Conservation (phyloP, 257 asterid species). For the Solanum ahanhuiri region DNA sequence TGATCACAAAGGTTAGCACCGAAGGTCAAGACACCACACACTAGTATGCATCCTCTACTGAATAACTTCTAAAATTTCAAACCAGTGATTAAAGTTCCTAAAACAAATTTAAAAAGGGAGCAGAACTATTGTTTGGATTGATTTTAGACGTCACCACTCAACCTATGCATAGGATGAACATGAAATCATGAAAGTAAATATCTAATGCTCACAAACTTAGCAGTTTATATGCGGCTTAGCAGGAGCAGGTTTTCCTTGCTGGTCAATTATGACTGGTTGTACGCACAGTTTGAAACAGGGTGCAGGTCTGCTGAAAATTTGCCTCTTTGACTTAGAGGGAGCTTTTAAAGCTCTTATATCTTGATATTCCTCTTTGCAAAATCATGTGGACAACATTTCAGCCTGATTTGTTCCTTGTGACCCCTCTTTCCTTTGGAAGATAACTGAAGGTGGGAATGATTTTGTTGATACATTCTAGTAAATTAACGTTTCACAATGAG, state of each 20-base stretch:
- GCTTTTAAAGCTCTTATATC: not conserved
- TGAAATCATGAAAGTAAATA: not conserved
- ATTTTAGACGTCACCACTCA: not conserved
- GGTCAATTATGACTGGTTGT: not conserved
- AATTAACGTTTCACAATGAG: too few relatives aligned
- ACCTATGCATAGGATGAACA: not conserved
- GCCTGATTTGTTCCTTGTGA: not conserved
- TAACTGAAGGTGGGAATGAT: not conserved
- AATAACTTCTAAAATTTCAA: not conserved
- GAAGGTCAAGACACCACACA: not conserved
- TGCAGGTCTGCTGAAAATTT: not conserved
- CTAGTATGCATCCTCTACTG: not conserved
- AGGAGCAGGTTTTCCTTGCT: not conserved
- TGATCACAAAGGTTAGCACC: not conserved
- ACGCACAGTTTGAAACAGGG: not conserved
- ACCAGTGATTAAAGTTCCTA: not conserved
- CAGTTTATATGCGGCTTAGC: not conserved
- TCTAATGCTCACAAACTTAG: not conserved
- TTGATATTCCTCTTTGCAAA: not conserved
- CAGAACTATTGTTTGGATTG: not conserved
- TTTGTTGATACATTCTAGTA: too few relatives aligned
- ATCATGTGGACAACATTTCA: not conserved
- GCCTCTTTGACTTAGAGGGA: not conserved
- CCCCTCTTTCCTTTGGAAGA: not conserved
- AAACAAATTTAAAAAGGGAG: not conserved